Base-by-base conservation (phyloP, 768 basidiomycete genomes). In the Tricholoma bakamatsutake region DNA sequence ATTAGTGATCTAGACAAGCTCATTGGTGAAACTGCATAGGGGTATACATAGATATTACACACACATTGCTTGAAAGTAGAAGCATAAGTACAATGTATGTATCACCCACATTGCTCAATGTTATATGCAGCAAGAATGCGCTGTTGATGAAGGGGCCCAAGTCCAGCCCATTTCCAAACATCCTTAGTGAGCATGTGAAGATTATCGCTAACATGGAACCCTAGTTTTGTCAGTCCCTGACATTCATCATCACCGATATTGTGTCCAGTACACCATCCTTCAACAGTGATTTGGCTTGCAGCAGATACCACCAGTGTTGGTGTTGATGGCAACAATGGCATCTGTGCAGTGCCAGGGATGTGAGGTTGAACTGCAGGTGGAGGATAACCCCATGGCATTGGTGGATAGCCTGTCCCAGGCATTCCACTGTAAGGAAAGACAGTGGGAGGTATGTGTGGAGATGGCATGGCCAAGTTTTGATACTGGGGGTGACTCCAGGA, bases 211-310 rank as follows among this genome's bases (percentile, higher is more conserved):
- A 54, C 52, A 27, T n/a, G 33, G 50, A 60, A 60, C 8, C 59
- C 56, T 3, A 60, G 56, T 28, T 60, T 60, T 13, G 27, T 30
- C n/a, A 60, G 40, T 17, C 59, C 56, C 17, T 51, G 46, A 10
- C 30, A 34, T 40, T 60, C 47, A 7, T 51, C 48, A n/a, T 40
- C 46, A 37, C 37, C 37, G 15, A 37, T 13, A 37, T 37, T 37
- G 13, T 37, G 37, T 15, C 15, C 3, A 11, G 49, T 31, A 12
- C 52, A 53, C 52, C 52, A 53, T 45, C 45, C 40, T 28, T 30
- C 17, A 31, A 53, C 18, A 30, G 40, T 42, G n/a, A 42, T 2
- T 18, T 18, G 40, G n/a, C 17, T 42, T 42, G 17, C 17, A 42
- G 40, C 2, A 5, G 40, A 42, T 42, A 18, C n/a, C 4, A n/a